These are phyloP conservation scores for Sporothrix inflata DNA, from an alignment of 2,329 filamentous ascomycete genomes.

Conservation along the genomic window DNA sequence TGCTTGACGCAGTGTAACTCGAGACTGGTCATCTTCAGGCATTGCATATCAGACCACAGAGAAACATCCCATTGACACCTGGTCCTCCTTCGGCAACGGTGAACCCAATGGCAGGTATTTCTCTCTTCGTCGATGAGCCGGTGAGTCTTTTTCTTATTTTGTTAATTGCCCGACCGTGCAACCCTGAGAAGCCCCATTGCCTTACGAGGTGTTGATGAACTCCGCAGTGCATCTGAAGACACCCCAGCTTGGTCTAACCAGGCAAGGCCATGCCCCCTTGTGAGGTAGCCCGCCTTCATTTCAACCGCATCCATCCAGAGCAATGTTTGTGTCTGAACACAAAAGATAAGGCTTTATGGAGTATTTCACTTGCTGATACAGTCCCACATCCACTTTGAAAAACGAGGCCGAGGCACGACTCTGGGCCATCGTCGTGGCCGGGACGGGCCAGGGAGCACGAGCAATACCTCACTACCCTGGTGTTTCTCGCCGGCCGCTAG, in stretches of 20 bases:
- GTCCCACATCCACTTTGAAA: neutral
- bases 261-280: neutral
- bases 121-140: neutral
- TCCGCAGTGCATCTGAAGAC: neutral
- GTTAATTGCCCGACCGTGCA: neutral
- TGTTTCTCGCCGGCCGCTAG: neutral
- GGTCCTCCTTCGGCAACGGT: neutral
- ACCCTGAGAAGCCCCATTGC: neutral
- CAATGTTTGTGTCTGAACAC: neutral
- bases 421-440: neutral
- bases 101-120: neutral
- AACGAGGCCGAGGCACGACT: neutral
- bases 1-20: conserved; percentile 16
- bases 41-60: neutral
- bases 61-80: neutral
- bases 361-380: neutral
- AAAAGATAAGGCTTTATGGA: neutral
- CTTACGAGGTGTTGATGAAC: neutral
- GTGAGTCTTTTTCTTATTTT: neutral
- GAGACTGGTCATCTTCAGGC: neutral
- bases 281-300: neutral
- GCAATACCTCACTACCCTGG: neutral
- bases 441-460: neutral
- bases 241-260: neutral
- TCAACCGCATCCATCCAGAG: neutral